Evolutionary conservation across 2,329 filamentous ascomycete species (phyloP).

Genomic region (Colletotrichum sp.): DNA sequence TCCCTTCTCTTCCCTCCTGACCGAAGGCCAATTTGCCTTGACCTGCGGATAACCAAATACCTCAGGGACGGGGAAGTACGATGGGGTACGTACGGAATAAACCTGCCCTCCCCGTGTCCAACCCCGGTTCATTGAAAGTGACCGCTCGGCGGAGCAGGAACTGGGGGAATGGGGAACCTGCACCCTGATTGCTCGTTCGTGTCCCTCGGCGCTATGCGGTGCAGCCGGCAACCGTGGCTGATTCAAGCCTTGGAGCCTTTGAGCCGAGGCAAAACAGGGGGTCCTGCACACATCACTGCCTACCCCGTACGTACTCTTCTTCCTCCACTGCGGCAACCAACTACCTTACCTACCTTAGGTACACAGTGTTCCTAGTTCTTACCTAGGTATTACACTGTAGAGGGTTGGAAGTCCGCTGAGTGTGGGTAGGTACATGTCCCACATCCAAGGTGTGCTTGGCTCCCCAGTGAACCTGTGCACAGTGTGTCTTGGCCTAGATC

Average conservation of each 20-base stretch:
- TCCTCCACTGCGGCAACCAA: neutral
- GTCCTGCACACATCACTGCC: neutral
- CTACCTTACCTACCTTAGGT: neutral
- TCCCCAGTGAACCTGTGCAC: too few species aligned
- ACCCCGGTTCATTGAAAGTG: neutral
- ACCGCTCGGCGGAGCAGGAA: neutral
- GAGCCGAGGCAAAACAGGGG: constrained; percentile 13
- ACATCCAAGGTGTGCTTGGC: neutral
- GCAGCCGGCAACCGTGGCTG: neutral
- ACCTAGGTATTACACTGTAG: too few species aligned
- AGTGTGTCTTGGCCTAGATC: neutral
- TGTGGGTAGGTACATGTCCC: neutral
- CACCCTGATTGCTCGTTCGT: neutral
- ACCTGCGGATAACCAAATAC: neutral
- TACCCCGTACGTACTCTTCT: neutral
- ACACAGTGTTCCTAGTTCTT: too few species aligned
- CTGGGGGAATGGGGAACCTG: neutral
- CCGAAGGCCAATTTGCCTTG: neutral
- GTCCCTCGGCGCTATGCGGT: neutral
- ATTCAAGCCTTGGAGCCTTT: neutral
- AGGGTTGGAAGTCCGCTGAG: neutral
- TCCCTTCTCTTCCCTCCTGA: neutral
- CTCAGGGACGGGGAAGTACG: neutral
- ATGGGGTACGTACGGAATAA: neutral
- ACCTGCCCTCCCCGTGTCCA: neutral